phyloP scores from a whole-genome alignment of 2,329 filamentous ascomycete genomes.

The Niveomyces coronatus region DNA sequence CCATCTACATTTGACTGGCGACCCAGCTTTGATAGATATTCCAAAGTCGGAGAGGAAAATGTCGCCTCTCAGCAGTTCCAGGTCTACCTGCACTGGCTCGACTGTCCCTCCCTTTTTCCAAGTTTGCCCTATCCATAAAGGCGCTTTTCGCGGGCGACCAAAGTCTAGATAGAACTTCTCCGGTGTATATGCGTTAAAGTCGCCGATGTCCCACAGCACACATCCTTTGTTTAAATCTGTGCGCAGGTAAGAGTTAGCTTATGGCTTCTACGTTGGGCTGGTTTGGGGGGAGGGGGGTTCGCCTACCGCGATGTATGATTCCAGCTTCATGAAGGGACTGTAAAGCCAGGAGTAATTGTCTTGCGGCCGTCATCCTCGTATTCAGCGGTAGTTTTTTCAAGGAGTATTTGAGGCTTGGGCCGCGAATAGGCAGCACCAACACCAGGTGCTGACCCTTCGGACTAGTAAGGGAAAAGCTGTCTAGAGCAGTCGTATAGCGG shows the following conservation, averaged over 20 bases:
- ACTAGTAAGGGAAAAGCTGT: too few relatives aligned
- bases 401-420: too few relatives aligned
- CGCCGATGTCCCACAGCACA: too few relatives aligned
- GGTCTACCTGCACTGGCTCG: neutral
- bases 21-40: conserved; percentile 6
- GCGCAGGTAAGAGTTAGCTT: neutral
- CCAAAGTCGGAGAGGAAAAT: conserved; percentile 11
- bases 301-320: too few relatives aligned
- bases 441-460: neutral
- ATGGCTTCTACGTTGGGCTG: too few relatives aligned
- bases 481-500: too few relatives aligned
- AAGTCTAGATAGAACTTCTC: neutral
- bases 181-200: neutral
- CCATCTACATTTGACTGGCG: conserved; percentile 3
- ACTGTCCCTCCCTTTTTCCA: conserved; percentile 12
- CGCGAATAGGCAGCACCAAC: too few relatives aligned
- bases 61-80: conserved; percentile 5
- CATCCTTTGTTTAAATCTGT: neutral
- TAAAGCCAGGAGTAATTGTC: too few relatives aligned
- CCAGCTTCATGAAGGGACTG: too few relatives aligned
- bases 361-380: too few relatives aligned
- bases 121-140: neutral
- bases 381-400: neutral
- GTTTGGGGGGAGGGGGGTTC: too few relatives aligned
- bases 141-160: neutral